These are phyloP conservation scores for Pholiota microspora DNA, from an alignment of 768 basidiomycete species.

Conservation along the genomic window DNA sequence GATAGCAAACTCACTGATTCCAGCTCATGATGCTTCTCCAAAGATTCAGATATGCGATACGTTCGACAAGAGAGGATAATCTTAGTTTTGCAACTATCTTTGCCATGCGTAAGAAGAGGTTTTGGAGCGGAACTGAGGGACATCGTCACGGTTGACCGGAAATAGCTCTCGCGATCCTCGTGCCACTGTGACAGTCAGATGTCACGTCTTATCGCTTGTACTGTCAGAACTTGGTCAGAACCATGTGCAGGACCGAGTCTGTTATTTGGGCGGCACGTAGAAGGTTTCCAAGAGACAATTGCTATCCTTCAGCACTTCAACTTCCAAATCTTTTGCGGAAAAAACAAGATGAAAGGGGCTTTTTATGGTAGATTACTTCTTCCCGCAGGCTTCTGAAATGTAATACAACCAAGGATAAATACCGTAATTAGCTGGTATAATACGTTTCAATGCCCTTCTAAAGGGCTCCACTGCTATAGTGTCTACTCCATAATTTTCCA, in stretches of 20 bases:
- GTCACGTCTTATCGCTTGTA: not conserved
- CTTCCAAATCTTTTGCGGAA: no score
- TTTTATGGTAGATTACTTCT: no score
- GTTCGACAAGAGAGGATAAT: not conserved
- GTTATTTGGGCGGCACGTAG: no score
- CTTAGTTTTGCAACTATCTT: slow-evolving; percentile 1
- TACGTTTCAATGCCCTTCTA: not conserved
- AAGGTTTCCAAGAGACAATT: no score
- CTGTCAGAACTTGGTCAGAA: not conserved
- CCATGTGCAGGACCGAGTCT: no score
- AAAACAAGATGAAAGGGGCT: no score
- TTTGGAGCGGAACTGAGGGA: not conserved
- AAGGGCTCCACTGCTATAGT: not conserved
- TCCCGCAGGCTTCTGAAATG: no score
- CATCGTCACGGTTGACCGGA: not conserved
- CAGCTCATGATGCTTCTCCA: not conserved
- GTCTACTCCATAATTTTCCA: no score
- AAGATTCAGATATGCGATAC: not conserved
- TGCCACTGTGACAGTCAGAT: not conserved
- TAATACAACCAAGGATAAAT: not conserved
- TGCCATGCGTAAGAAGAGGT: slow-evolving; percentile 2
- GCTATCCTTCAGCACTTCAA: no score
- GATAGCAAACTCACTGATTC: slow-evolving; percentile 7
- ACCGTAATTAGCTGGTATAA: not conserved
- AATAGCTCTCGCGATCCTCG: slow-evolving; percentile 2